Evolutionary conservation across 345 rosid genomes (phyloP), one percentile per base, ranked within the genome.

Genomic region (Raphanus raphanistrum): DNA sequence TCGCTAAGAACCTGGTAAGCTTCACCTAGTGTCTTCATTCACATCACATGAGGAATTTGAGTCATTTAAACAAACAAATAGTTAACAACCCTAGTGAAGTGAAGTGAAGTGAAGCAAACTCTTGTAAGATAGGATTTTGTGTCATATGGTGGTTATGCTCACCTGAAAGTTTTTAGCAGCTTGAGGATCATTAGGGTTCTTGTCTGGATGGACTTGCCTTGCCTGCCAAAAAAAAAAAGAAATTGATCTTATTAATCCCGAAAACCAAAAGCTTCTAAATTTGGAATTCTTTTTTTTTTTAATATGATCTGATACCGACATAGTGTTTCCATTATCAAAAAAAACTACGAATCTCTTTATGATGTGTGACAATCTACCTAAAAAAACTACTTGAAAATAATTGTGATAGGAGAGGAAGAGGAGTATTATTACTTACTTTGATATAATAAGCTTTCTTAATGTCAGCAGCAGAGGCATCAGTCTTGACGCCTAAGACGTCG

Each of bases 111-210:
- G n/a, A n/a, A n/a, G n/a, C n/a, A n/a, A n/a, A n/a, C n/a, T n/a
- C 11, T 55, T n/a, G 36, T 63, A 75, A 66, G 55, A 25, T n/a
- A n/a, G n/a, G n/a, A n/a, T n/a, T n/a, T n/a, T n/a, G n/a, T n/a
- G n/a, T n/a, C n/a, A n/a, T n/a, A n/a, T n/a, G n/a, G n/a, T n/a
- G n/a, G n/a, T n/a, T n/a, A n/a, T n/a, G n/a, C 35, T 32, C 61
- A 90, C 99, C 93, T 91, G 97, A 83, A 96, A 96, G 74, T 91
- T 96, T 78, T 76, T 87, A 2, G 97, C 97, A 72, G 99, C 98
- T 78, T 84, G 89, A 38, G 97, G 93, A 81, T 90, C 98, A 27
- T 87, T 89, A 29, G 85, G 95, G 85, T 93, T 96, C 86, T 93
- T 96, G 78, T 96, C 99, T 26, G 99, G 99, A 76, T 96, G 98